Conservation (phyloP, 148 eudicot species). For the Silene conica region DNA sequence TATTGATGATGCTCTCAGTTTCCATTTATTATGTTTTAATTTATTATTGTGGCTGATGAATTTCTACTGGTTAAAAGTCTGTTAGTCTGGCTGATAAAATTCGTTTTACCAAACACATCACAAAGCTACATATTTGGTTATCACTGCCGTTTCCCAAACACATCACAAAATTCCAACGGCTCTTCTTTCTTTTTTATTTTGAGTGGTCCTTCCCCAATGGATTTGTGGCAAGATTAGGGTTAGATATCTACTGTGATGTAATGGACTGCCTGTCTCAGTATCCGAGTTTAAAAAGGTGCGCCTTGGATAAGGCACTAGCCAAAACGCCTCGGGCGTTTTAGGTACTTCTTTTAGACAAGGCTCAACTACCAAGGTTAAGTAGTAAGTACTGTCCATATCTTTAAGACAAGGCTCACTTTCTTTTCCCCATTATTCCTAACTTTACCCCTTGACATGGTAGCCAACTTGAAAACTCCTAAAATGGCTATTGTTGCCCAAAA, state of each 20-base stretch:
- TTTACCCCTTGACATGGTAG: no score
- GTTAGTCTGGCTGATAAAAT: background rate
- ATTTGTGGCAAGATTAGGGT: background rate
- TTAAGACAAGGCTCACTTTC: no score
- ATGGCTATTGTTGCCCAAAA: background rate
- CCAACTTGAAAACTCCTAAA: background rate
- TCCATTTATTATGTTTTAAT: background rate
- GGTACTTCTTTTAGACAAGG: no score
- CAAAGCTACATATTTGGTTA: background rate
- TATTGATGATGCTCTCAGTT: background rate
- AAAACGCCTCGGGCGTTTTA: no score
- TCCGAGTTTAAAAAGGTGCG: background rate
- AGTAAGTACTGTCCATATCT: no score
- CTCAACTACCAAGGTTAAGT: no score
- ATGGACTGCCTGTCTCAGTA: background rate
- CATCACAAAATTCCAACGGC: background rate
- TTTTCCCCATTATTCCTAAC: no score
- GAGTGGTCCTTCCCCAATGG: background rate
- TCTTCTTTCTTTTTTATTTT: background rate
- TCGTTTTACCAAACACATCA: background rate
- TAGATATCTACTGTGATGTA: background rate
- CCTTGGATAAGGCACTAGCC: no score
- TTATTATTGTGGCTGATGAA: background rate
- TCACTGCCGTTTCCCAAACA: background rate
- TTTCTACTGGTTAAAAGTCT: background rate